These are phyloP conservation scores for Aethionema arabicum DNA, from an alignment of 345 rosid genomes.

Conservation along the genomic window DNA sequence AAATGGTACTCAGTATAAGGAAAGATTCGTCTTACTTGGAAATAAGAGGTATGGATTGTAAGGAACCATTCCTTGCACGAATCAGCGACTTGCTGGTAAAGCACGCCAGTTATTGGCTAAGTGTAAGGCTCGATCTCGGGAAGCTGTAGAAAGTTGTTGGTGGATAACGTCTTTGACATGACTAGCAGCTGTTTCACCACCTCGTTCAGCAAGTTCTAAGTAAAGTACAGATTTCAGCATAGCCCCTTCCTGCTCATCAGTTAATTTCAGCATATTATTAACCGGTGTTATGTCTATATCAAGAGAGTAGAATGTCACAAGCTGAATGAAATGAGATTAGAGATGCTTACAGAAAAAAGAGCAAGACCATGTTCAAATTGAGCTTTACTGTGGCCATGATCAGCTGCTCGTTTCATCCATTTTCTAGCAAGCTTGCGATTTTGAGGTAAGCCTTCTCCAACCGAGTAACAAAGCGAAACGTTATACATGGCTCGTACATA, in stretches of 20 bases:
- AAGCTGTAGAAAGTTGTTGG: slow-evolving; percentile 61
- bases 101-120: slow-evolving; percentile 66
- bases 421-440: slow-evolving; percentile 57
- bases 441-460: slow-evolving; percentile 74
- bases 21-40: not conserved
- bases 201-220: slow-evolving; percentile 85
- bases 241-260: slow-evolving; percentile 65
- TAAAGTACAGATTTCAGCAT: slow-evolving; percentile 73
- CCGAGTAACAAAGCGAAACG: slow-evolving; percentile 63
- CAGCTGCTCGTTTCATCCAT: slow-evolving; percentile 98
- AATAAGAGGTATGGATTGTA: not conserved
- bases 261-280: slow-evolving; percentile 57
- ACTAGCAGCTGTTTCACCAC: slow-evolving; percentile 75
- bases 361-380: slow-evolving; percentile 87
- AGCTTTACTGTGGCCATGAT: slow-evolving; percentile 81
- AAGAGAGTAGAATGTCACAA: not conserved
- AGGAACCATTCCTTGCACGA: not conserved
- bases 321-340: not conserved
- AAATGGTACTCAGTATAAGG: no score
- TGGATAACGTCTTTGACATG: slow-evolving; percentile 69
- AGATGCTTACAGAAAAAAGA: slow-evolving; percentile 62
- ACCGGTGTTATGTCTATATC: not conserved
- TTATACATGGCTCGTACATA: slow-evolving; percentile 91
- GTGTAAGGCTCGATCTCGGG: slow-evolving; percentile 49
- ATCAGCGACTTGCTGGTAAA: slow-evolving; percentile 44